Percentiles rank a stretch among this genome's conserved stretches.
Evolutionary conservation across 2,329 filamentous ascomycete genomes (phyloP).

Genomic region (Fusarium sacchari): DNA sequence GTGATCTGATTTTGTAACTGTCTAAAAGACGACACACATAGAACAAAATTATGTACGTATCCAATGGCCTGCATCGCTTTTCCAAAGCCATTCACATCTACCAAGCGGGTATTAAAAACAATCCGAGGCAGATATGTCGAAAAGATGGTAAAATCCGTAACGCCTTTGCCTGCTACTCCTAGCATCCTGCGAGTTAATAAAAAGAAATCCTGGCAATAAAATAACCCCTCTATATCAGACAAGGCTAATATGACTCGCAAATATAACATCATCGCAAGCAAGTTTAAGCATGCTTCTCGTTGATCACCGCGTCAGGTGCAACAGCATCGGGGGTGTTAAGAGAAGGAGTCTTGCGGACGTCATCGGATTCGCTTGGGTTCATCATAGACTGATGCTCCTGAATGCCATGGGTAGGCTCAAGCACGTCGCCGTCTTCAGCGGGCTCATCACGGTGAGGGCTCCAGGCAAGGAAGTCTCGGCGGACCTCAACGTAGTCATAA

Average conservation of each 20-base stretch:
- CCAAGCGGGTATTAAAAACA: constrained; percentile 39
- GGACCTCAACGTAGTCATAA: constrained; percentile 90
- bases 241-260: constrained; percentile 34
- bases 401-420: constrained; percentile 77
- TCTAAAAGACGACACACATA: constrained; percentile 33
- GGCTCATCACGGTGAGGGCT: constrained; percentile 78
- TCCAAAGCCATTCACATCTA: constrained; percentile 37
- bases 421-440: constrained; percentile 64
- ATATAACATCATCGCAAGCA: not conserved
- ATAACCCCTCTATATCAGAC: constrained; percentile 30
- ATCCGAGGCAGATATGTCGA: constrained; percentile 13
- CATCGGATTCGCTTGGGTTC: constrained; percentile 45
- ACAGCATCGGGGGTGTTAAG: constrained; percentile 21
- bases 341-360: constrained; percentile 39
- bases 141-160: constrained; percentile 29
- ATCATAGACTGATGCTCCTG: constrained; percentile 66
- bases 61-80: constrained; percentile 35
- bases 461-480: constrained; percentile 89
- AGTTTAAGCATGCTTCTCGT: constrained; percentile 26
- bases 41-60: constrained; percentile 28
- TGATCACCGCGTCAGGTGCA: constrained; percentile 16
- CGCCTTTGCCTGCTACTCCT: constrained; percentile 43
- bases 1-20: constrained; percentile 32
- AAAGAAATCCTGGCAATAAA: constrained; percentile 7
- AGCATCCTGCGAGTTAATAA: constrained; percentile 19